phyloP scores from a whole-genome alignment of 768 basidiomycete species.

The Kwoniella sp. region DNA sequence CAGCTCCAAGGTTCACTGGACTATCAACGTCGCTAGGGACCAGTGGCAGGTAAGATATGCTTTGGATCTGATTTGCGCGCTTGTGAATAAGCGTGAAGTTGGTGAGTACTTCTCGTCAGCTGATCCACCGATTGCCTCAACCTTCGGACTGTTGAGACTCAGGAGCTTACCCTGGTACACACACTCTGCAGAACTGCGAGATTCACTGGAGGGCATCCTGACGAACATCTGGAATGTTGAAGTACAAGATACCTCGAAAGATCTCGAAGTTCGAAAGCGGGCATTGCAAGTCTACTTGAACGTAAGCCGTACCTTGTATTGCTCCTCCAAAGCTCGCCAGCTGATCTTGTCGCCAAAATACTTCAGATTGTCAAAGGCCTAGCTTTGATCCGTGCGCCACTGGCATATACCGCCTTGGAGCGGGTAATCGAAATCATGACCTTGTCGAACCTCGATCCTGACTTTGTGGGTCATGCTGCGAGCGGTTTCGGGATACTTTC shows the following conservation, averaged over 20 bases:
- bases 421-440: conserved; percentile 71
- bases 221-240: conserved; percentile 41
- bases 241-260: conserved; percentile 46
- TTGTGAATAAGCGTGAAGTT: conserved; percentile 76
- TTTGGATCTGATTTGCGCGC: conserved; percentile 61
- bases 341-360: background rate
- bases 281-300: conserved; percentile 45
- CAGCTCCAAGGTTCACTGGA: conserved; percentile 66
- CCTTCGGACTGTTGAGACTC: background rate
- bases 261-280: conserved; percentile 24
- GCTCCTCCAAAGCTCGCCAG: background rate
- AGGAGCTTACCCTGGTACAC: background rate
- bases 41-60: conserved; percentile 45
- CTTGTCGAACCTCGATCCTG: conserved; percentile 59
- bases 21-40: conserved; percentile 57
- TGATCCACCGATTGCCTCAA: background rate
- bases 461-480: conserved; percentile 73
- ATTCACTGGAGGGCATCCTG: conserved; percentile 32
- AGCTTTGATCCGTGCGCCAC: conserved; percentile 70
- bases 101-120: conserved; percentile 59
- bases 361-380: conserved; percentile 76
- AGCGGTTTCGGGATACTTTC: conserved; percentile 70
- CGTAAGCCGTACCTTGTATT: conserved; percentile 18
- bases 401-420: conserved; percentile 64
- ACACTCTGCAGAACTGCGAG: conserved; percentile 25